Percentiles rank a stretch among this genome's conserved stretches.
Evolutionary conservation across 2,329 filamentous ascomycete species (phyloP).

Genomic region (Aspergillus costaricaensis): DNA sequence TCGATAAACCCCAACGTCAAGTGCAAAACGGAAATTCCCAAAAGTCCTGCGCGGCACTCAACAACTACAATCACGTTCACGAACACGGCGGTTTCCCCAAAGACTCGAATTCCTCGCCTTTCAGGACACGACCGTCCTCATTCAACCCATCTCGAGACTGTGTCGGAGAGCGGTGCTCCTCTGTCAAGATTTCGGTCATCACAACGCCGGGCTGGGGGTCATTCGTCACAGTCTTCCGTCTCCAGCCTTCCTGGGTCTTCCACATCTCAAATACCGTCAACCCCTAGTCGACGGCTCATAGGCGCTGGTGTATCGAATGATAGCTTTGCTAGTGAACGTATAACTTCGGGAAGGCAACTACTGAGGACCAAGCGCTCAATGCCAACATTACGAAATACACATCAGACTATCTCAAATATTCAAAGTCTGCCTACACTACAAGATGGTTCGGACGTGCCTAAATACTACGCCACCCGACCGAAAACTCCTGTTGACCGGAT

Average conservation of each 20-base stretch:
- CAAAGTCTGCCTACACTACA: constrained; percentile 39
- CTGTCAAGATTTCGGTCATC: constrained; percentile 64
- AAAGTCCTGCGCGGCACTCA: constrained; percentile 69
- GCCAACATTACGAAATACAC: constrained; percentile 55
- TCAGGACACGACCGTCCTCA: constrained; percentile 69
- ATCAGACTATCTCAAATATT: constrained; percentile 33
- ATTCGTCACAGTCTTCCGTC: constrained; percentile 69
- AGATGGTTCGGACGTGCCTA: constrained; percentile 36
- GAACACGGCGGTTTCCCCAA: constrained; percentile 63
- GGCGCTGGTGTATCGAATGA: constrained; percentile 44
- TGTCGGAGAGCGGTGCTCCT: constrained; percentile 83
- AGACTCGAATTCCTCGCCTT: constrained; percentile 78
- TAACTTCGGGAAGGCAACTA: constrained; percentile 56
- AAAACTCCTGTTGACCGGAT: constrained; percentile 71
- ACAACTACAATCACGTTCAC: constrained; percentile 90
- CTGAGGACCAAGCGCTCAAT: constrained; percentile 63
- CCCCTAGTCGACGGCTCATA: constrained; percentile 63
- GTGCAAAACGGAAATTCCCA: constrained; percentile 70
- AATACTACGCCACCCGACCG: constrained; percentile 50
- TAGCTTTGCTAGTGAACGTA: constrained; percentile 47
- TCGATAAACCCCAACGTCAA: constrained; percentile 91
- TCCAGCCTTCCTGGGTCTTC: constrained; percentile 64
- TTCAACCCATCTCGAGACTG: constrained; percentile 77
- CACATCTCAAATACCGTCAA: constrained; percentile 58
- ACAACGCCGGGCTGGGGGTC: constrained; percentile 65